Base-by-base conservation (phyloP, 331 rosid species). In the Dryas integrifolia region DNA sequence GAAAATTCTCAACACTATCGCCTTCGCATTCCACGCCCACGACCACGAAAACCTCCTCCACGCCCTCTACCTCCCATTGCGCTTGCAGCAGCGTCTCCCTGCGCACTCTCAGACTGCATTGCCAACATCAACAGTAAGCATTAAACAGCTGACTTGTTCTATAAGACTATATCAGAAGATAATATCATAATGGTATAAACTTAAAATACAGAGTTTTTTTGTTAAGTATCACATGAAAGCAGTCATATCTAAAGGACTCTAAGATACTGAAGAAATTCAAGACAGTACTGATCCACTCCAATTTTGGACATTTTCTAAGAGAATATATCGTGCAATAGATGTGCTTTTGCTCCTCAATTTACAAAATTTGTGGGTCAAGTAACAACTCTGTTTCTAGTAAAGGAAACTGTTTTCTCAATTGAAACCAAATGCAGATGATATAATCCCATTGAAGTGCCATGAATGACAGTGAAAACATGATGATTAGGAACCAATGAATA, bases 51-150 rank as follows among this genome's bases (percentile, higher is more conserved):
- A 38, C 75, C 83, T 16, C 95, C 95, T 67, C 97, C 97, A n/a
- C 97, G 98, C 24, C 97, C 96, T 81, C 99, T 82, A 38, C 97
- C 96, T 5, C 93, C 98, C 98, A 95, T 95, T 78, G 99, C 96
- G 74, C 98, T 70, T 3, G 98, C 98, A 41, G 98, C 97, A 51
- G 99, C 99, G 49, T 95, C 99, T 79, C 98, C 99, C 49, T 95
- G 99, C 39, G 98, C 99, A 60, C 99, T 95, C 83, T 95, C 99
- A 4, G 99, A 95, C 99, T 95, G 85, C 82, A 83, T 6, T 51
- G 53, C 3, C 57, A 73, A 58, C 58, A 79, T 45, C 26, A 57
- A 48, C 44, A 41, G 58, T 50, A 58, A 60, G 58, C 21, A 52
- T 16, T 8, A 73, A 39, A 59, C 3, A 52, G 8, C 8, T 18